Evolutionary conservation across 352 stramenopile genomes (phyloP).

Genomic region (Pythium plurisporium): DNA sequence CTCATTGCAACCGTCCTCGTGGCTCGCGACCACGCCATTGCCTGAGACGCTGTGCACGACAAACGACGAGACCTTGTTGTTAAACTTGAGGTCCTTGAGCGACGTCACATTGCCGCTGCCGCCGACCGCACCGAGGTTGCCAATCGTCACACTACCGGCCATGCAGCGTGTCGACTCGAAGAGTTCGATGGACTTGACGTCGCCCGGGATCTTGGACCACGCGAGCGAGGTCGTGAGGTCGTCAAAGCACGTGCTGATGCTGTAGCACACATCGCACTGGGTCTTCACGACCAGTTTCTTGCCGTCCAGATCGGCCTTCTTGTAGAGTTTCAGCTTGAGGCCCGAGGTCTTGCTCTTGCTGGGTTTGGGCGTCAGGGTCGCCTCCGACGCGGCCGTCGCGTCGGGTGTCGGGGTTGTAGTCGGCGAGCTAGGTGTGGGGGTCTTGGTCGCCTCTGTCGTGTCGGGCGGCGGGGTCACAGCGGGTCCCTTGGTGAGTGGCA

Average conservation of each 20-base stretch:
- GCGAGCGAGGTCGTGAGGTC: slow-evolving; percentile 1
- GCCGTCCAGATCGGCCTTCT: not conserved
- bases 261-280: slow-evolving; percentile 12
- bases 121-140: not conserved
- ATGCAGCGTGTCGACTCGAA: not conserved
- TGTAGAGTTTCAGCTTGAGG: slow-evolving; percentile 7
- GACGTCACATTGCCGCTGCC: slow-evolving; percentile 4
- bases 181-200: not conserved
- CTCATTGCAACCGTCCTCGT: not conserved
- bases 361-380: not conserved
- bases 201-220: not conserved
- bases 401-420: not conserved
- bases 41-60: not conserved
- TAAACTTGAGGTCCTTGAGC: slow-evolving; percentile 2
- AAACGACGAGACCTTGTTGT: slow-evolving; percentile 6
- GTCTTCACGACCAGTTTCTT: slow-evolving; percentile 7
- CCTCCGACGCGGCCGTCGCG: not conserved
- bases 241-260: slow-evolving; percentile 5
- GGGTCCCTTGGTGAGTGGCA: too few species aligned
- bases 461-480: too few species aligned
- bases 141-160: not conserved
- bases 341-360: not conserved
- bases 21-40: not conserved
- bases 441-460: not conserved
- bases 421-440: too few species aligned